A percentile compares a stretch with the other conserved stretches of the same genome.
These are phyloP conservation scores for Ceratocystis harringtonii DNA, from an alignment of 2,329 filamentous ascomycete genomes.

Conservation along the genomic window DNA sequence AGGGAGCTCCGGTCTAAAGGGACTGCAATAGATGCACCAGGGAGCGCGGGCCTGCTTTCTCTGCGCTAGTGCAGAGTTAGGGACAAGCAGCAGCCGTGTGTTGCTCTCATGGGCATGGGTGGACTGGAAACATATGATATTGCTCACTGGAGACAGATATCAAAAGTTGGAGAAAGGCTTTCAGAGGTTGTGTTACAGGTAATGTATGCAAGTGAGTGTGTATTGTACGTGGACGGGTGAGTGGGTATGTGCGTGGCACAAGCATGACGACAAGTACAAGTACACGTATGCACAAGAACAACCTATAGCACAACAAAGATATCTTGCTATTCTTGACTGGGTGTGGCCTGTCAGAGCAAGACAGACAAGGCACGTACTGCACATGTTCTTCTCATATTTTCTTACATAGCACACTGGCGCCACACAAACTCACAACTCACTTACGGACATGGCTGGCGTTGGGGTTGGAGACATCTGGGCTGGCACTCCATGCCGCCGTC, in stretches of 20 bases:
- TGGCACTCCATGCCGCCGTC: background rate
- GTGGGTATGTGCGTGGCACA: background rate
- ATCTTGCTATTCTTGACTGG: too few relatives aligned
- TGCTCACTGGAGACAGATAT: background rate
- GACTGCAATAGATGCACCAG: background rate
- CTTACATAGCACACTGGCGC: too few relatives aligned
- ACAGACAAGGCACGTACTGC: too few relatives aligned
- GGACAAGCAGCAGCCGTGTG: background rate
- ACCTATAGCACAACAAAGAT: background rate
- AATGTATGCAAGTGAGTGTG: background rate
- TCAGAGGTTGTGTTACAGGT: background rate
- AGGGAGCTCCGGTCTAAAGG: conserved; percentile 8
- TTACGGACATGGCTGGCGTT: background rate
- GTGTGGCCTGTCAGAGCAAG: too few relatives aligned
- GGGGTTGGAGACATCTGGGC: background rate
- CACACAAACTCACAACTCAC: too few relatives aligned
- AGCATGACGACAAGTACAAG: background rate
- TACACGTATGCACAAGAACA: background rate
- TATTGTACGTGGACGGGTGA: background rate
- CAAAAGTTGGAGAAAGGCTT: background rate
- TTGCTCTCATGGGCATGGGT: background rate
- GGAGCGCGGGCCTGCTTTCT: background rate
- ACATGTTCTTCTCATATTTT: too few relatives aligned
- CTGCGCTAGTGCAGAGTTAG: background rate
- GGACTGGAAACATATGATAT: background rate